Percentiles rank a stretch among this genome's conserved stretches.
Evolutionary conservation across 139 green algal genomes (phyloP).

Genomic region (Chlorella sp.): DNA sequence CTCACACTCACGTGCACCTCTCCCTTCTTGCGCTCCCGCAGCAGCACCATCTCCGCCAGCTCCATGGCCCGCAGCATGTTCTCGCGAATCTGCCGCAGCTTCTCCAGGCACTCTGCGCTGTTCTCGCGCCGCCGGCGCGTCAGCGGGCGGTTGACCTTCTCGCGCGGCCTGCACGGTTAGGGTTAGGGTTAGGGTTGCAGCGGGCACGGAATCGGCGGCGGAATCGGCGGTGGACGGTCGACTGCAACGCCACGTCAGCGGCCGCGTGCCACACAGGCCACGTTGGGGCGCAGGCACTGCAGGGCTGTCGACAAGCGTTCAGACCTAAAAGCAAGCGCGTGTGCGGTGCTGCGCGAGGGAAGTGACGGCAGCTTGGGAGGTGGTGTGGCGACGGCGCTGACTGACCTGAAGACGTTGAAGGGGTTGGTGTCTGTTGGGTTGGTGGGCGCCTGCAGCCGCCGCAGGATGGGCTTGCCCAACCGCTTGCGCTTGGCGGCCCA

Average conservation of each 20-base stretch:
- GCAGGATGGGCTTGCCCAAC: slow-evolving; percentile 77
- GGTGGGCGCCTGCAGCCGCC: slow-evolving; percentile 61
- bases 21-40: slow-evolving; percentile 68
- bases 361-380: not conserved
- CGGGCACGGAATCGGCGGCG: too few species aligned
- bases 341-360: too few species aligned
- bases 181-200: too few species aligned
- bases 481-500: slow-evolving; percentile 79
- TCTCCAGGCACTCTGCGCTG: slow-evolving; percentile 72
- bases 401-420: slow-evolving; percentile 89
- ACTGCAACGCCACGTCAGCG: too few species aligned
- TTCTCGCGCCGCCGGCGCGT: slow-evolving; percentile 79
- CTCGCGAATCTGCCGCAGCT: slow-evolving; percentile 62
- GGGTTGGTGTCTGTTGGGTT: slow-evolving; percentile 82
- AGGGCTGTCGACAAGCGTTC: too few species aligned
- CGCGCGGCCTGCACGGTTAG: slow-evolving; percentile 57
- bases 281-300: too few species aligned
- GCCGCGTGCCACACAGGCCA: too few species aligned
- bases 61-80: slow-evolving; percentile 58
- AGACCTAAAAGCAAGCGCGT: too few species aligned
- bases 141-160: slow-evolving; percentile 83
- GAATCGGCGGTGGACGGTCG: too few species aligned
- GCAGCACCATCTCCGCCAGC: slow-evolving; percentile 55
- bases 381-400: not conserved
- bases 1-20: slow-evolving; percentile 42